These are phyloP conservation scores for Schizophyllum commune DNA, from an alignment of 1,284 basidiomycete genomes.

Conservation along the genomic window DNA sequence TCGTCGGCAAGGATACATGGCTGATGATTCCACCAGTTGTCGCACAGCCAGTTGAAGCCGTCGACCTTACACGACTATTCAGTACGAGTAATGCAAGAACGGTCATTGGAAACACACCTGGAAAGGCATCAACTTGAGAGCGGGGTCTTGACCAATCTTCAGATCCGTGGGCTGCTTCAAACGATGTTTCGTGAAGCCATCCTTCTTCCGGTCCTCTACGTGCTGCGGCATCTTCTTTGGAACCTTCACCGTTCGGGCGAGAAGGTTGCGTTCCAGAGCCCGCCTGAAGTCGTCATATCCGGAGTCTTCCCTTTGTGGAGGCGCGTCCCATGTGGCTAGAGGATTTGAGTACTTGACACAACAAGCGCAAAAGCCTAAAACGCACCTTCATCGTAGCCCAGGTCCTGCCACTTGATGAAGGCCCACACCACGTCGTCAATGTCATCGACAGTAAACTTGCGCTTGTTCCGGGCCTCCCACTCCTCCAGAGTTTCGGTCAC, in stretches of 20 bases:
- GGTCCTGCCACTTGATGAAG: slow-evolving; percentile 86
- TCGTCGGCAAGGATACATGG: slow-evolving; percentile 96
- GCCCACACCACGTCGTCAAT: slow-evolving; percentile 64
- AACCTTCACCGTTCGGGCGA: slow-evolving; percentile 56
- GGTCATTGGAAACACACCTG: slow-evolving; percentile 40
- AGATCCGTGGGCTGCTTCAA: slow-evolving; percentile 47
- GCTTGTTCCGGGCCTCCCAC: slow-evolving; percentile 44
- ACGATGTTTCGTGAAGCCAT: slow-evolving; percentile 37
- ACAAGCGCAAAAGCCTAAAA: slow-evolving; percentile 4
- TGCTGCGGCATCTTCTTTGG: slow-evolving; percentile 34
- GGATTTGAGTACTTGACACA: slow-evolving; percentile 5
- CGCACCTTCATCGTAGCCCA: slow-evolving; percentile 83
- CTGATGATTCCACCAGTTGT: slow-evolving; percentile 85
- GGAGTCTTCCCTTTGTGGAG: slow-evolving; percentile 51
- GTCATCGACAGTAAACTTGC: slow-evolving; percentile 39
- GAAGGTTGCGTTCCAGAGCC: slow-evolving; percentile 62
- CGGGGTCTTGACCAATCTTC: slow-evolving; percentile 53
- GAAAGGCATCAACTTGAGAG: slow-evolving; percentile 76
- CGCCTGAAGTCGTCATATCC: slow-evolving; percentile 57
- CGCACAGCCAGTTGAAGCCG: slow-evolving; percentile 88
- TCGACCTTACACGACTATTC: slow-evolving; percentile 49
- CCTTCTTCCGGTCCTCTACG: slow-evolving; percentile 38
- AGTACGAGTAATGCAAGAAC: neutral
- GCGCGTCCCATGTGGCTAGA: slow-evolving; percentile 86
- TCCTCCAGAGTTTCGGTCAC: slow-evolving; percentile 48